phyloP scores from a whole-genome alignment of 2,329 filamentous ascomycete species.

The Penicillium olsonii region DNA sequence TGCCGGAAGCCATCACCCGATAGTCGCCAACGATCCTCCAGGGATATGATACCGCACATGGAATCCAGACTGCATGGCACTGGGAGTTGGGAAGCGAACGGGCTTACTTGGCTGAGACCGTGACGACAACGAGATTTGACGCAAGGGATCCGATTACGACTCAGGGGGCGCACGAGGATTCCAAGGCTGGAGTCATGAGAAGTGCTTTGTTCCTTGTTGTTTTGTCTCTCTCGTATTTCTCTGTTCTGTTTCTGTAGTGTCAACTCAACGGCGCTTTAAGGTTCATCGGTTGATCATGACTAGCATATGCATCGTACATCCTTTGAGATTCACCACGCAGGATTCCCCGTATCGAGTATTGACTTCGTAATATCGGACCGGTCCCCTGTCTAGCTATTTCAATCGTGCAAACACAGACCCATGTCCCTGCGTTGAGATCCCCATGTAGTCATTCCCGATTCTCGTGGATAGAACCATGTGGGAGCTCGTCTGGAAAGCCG shows the following conservation, averaged over 20 bases:
- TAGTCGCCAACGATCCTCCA: not conserved
- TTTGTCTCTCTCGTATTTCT: not conserved
- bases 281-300: not conserved
- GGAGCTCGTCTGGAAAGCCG: slow-evolving; percentile 3
- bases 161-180: not conserved
- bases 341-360: not conserved
- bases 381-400: too few species aligned
- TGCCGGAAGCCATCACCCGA: not conserved
- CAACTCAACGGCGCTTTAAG: not conserved
- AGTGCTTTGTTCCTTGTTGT: not conserved
- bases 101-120: slow-evolving; percentile 7
- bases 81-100: slow-evolving; percentile 8
- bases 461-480: slow-evolving; percentile 7
- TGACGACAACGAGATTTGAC: not conserved
- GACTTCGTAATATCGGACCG: not conserved
- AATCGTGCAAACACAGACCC: not conserved
- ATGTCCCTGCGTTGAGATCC: not conserved
- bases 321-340: not conserved
- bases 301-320: not conserved
- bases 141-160: slow-evolving; percentile 3
- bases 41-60: slow-evolving; percentile 10
- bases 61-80: not conserved
- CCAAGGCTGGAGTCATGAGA: not conserved
- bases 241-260: not conserved
- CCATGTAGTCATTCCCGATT: not conserved